Conservation (phyloP, 2,329 filamentous ascomycete species). For the Stachybotrys elegans region DNA sequence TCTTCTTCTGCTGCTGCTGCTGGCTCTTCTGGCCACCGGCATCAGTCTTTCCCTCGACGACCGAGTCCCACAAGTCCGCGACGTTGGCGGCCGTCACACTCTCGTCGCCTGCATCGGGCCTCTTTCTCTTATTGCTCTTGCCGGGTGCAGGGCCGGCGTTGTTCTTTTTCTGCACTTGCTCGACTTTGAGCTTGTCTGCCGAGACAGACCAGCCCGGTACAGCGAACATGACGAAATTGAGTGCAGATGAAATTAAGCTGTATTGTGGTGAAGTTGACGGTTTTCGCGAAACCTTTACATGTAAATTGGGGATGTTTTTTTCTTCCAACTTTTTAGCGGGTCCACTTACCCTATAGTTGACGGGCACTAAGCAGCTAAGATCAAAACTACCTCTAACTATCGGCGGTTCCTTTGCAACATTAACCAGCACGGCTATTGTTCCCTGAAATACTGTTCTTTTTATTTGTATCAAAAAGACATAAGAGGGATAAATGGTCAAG, state of each 20-base stretch:
- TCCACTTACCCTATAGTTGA: no score
- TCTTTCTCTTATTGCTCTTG: constrained; percentile 58
- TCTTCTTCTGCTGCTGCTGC: constrained; percentile 28
- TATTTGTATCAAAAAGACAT: no score
- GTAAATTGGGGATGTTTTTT: no score
- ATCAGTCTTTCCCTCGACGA: constrained; percentile 63
- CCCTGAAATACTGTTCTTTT: no score
- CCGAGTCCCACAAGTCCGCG: constrained; percentile 70
- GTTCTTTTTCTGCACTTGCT: constrained; percentile 37
- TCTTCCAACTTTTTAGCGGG: no score
- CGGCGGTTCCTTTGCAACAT: no score
- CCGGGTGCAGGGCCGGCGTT: constrained; percentile 26
- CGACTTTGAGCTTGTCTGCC: constrained; percentile 64
- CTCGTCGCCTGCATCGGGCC: constrained; percentile 17
- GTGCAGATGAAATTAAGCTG: constrained; percentile 5
- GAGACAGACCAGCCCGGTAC: constrained; percentile 90
- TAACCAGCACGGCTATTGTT: no score
- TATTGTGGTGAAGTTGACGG: constrained; percentile 6
- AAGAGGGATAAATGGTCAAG: no score
- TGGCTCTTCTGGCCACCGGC: constrained; percentile 17
- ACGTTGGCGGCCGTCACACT: constrained; percentile 66
- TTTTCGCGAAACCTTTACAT: no score
- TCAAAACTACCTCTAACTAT: no score
- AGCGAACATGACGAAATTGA: constrained; percentile 70
- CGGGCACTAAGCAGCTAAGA: no score